phyloP scores from a whole-genome alignment of 768 basidiomycete species.

The Leccinum disarticulatum region DNA sequence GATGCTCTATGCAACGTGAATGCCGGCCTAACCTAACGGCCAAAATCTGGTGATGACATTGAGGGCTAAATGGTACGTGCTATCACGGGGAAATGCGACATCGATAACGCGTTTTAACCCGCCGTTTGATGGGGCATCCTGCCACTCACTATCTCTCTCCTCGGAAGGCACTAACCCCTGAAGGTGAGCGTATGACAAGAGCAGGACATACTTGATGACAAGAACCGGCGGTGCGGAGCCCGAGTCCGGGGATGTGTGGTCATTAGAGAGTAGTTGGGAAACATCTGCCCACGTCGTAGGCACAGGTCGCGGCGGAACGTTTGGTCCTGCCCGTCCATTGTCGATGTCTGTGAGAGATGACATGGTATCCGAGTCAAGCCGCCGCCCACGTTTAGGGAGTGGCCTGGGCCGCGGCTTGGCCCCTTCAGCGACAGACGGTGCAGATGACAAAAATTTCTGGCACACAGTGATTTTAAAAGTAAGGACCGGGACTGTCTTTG shows the following conservation, averaged over 20 bases:
- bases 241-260: constrained; percentile 7
- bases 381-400: constrained; percentile 28
- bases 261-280: constrained; percentile 24
- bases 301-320: constrained; percentile 26
- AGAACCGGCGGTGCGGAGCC: constrained; percentile 10
- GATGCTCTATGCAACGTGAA: not conserved
- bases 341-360: constrained; percentile 11
- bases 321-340: constrained; percentile 19
- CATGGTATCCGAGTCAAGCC: constrained; percentile 5
- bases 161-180: constrained; percentile 26
- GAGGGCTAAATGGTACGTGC: constrained; percentile 30
- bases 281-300: constrained; percentile 28
- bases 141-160: constrained; percentile 38
- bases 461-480: constrained; percentile 46
- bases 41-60: constrained; percentile 19
- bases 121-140: constrained; percentile 25
- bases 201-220: constrained; percentile 39
- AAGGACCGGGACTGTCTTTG: constrained; percentile 35
- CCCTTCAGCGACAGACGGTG: constrained; percentile 11
- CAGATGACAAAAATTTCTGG: constrained; percentile 37
- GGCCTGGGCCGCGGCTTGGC: constrained; percentile 34
- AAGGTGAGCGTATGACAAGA: constrained; percentile 40
- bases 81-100: constrained; percentile 24
- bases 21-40: constrained; percentile 1
- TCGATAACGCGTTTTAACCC: constrained; percentile 27